Evolutionary conservation across 169 alveolate genomes (phyloP).

Genomic region (Eimeria brunetti): DNA sequence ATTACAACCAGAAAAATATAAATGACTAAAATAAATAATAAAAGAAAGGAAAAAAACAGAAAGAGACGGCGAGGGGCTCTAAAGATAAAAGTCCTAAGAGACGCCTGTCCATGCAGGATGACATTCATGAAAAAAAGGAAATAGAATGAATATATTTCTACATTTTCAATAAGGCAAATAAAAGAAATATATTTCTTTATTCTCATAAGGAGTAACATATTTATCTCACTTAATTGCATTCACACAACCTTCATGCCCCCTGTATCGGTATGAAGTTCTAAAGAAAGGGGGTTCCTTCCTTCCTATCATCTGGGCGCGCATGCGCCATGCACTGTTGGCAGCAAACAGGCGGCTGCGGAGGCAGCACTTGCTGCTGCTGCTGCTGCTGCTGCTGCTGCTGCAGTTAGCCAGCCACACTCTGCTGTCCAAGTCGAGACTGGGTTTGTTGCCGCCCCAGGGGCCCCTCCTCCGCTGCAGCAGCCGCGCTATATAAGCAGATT

Average conservation of each 20-base stretch:
- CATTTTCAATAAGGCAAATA: too few relatives aligned
- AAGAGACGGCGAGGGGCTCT: too few relatives aligned
- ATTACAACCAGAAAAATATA: too few relatives aligned
- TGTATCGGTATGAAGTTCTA: constrained; percentile 6
- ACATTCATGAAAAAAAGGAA: too few relatives aligned
- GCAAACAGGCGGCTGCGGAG: constrained; percentile 1
- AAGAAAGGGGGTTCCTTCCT: not conserved
- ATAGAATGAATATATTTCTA: too few relatives aligned
- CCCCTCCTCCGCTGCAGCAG: constrained; percentile 8
- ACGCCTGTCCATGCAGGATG: too few relatives aligned
- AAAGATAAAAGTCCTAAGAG: too few relatives aligned
- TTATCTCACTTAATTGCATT: constrained; percentile 40
- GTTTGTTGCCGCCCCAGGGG: constrained; percentile 55
- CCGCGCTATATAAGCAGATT: not conserved
- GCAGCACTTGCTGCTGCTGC: not conserved
- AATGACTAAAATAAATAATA: too few relatives aligned
- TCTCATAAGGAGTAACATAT: too few relatives aligned
- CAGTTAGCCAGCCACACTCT: not conserved
- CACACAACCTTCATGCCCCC: constrained; percentile 65
- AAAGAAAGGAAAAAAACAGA: too few relatives aligned
- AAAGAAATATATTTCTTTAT: too few relatives aligned
- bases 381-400: constrained; percentile 11
- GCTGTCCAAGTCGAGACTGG: not conserved
- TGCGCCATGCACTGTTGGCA: constrained; percentile 1
- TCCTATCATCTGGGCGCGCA: not conserved